A percentile compares a stretch with the other conserved stretches of the same genome.
phyloP scores from a whole-genome alignment of 1,284 basidiomycete genomes.

The Hymenochaete sp. region DNA sequence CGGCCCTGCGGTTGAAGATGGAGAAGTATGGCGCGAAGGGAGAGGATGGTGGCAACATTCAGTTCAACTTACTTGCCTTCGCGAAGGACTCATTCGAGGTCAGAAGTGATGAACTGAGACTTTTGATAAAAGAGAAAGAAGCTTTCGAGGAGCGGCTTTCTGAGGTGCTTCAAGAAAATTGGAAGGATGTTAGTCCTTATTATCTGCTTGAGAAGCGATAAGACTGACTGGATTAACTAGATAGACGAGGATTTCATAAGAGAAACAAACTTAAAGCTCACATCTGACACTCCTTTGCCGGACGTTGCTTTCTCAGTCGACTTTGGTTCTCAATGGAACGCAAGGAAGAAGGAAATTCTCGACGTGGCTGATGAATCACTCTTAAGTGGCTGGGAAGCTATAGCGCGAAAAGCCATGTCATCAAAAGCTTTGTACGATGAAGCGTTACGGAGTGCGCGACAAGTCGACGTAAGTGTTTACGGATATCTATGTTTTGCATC shows the following conservation, averaged over 20 bases:
- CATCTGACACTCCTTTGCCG: conserved; percentile 23
- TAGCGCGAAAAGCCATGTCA: conserved; percentile 32
- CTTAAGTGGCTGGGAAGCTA: conserved; percentile 36
- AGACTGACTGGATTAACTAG: conserved; percentile 20
- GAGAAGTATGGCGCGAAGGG: conserved; percentile 39
- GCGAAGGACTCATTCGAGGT: conserved; percentile 42
- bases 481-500: conserved; percentile 1
- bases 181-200: conserved; percentile 31
- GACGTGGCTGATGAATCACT: conserved; percentile 34
- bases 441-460: conserved; percentile 37
- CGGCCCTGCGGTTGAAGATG: conserved; percentile 53
- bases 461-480: conserved; percentile 37
- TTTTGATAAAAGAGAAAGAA: conserved; percentile 39
- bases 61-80: conserved; percentile 52
- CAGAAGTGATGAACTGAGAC: conserved; percentile 44
- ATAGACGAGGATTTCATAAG: conserved; percentile 31
- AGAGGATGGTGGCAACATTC: conserved; percentile 39
- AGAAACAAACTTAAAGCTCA: conserved; percentile 29
- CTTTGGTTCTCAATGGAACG: conserved; percentile 39
- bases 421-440: conserved; percentile 42
- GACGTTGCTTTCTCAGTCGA: conserved; percentile 31
- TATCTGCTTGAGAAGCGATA: not conserved
- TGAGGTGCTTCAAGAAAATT: conserved; percentile 27
- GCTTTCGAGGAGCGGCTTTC: conserved; percentile 38
- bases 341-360: conserved; percentile 36